Percentiles rank a stretch among this genome's conserved stretches.
phyloP scores from a whole-genome alignment of 1,139 yeast species.

The Suhomyces terraborum region DNA sequence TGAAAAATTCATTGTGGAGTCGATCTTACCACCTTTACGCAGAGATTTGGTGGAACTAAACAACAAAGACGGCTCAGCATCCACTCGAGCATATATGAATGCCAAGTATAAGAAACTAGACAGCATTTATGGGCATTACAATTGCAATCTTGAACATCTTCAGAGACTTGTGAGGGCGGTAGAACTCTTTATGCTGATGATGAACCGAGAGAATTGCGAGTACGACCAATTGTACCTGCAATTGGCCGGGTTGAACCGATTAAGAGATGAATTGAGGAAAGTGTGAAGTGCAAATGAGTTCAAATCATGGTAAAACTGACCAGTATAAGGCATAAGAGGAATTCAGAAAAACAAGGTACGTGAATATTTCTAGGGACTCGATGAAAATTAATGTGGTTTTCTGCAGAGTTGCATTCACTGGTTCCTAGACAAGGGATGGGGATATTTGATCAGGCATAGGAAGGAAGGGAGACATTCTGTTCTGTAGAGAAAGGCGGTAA shows the following conservation, averaged over 20 bases:
- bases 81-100: constrained; percentile 20
- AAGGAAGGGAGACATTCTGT: no score
- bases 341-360: background rate
- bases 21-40: constrained; percentile 35
- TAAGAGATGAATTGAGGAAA: constrained; percentile 3
- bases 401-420: no score
- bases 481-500: no score
- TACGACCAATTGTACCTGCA: constrained; percentile 15
- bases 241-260: constrained; percentile 10
- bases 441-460: no score
- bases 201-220: constrained; percentile 9
- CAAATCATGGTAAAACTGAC: background rate
- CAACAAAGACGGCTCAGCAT: constrained; percentile 2
- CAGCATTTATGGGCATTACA: constrained; percentile 15
- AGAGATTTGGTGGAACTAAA: constrained; percentile 20
- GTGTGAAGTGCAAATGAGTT: background rate
- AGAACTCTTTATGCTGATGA: constrained; percentile 9
- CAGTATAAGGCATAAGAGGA: no score
- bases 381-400: no score
- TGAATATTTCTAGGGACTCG: no score
- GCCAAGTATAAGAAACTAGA: constrained; percentile 14
- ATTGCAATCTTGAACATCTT: constrained; percentile 14
- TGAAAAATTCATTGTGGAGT: constrained; percentile 29
- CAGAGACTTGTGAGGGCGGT: constrained; percentile 11
- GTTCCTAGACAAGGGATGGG: no score